phyloP scores from a whole-genome alignment of 2,329 filamentous ascomycete species.

The Fusarium camptoceras region DNA sequence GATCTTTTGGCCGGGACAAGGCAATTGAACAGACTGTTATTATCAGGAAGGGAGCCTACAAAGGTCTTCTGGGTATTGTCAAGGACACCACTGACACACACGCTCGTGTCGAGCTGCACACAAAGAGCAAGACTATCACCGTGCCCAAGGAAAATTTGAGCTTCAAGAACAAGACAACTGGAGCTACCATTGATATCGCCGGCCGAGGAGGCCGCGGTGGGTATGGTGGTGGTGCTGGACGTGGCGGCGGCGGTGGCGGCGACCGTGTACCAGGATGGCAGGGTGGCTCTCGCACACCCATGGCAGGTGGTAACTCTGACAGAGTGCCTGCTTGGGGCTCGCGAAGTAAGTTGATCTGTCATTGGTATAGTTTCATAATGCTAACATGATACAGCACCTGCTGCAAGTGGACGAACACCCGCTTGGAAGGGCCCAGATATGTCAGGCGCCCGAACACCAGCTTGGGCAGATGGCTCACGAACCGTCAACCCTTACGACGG shows the following conservation, averaged over 20 bases:
- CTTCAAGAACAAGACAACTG: slow-evolving; percentile 86
- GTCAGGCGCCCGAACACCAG: slow-evolving; percentile 73
- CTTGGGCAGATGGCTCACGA: slow-evolving; percentile 75
- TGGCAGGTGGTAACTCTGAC: slow-evolving; percentile 68
- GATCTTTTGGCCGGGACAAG: slow-evolving; percentile 82
- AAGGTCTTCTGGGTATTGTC: slow-evolving; percentile 93
- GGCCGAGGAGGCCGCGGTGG: slow-evolving; percentile 61
- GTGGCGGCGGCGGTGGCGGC: slow-evolving; percentile 60
- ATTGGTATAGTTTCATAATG: background rate
- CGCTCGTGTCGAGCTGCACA: slow-evolving; percentile 92
- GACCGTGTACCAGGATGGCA: slow-evolving; percentile 68
- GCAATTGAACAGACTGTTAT: slow-evolving; percentile 92
- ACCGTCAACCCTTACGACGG: slow-evolving; percentile 79
- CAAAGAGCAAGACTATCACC: slow-evolving; percentile 91
- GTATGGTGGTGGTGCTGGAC: slow-evolving; percentile 57
- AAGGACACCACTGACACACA: slow-evolving; percentile 91
- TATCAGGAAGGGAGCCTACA: slow-evolving; percentile 87
- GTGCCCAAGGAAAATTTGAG: slow-evolving; percentile 84
- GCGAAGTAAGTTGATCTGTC: slow-evolving; percentile 67
- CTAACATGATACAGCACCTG: slow-evolving; percentile 60
- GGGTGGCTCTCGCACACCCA: slow-evolving; percentile 75
- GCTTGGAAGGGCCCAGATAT: slow-evolving; percentile 69
- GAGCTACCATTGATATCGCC: slow-evolving; percentile 79
- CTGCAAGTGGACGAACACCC: slow-evolving; percentile 69
- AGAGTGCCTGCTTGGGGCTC: slow-evolving; percentile 83